A percentile compares a stretch with the other conserved stretches of the same genome.
These are phyloP conservation scores for Mrakiaceae sp. DNA, from an alignment of 1,284 basidiomycete species.

Conservation along the genomic window DNA sequence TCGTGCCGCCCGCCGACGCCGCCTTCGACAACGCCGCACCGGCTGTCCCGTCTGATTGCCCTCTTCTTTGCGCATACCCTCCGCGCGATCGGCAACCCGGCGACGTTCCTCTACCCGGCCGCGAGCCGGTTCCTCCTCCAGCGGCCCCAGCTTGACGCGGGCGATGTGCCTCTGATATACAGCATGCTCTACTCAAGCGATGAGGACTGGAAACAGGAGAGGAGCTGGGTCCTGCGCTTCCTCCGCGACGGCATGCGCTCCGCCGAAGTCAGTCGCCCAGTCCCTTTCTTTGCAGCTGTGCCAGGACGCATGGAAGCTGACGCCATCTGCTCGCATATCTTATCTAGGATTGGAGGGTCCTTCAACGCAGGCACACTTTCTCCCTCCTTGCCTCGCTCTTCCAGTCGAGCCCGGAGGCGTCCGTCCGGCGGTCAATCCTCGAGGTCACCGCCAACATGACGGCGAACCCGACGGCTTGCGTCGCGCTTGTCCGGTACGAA, in stretches of 20 bases:
- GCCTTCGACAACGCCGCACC: slow-evolving; percentile 28
- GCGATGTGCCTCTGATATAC: slow-evolving; percentile 76
- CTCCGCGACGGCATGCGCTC: slow-evolving; percentile 66
- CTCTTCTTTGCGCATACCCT: slow-evolving; percentile 69
- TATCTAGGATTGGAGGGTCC: slow-evolving; percentile 64
- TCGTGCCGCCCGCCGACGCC: slow-evolving; percentile 36
- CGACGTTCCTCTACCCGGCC: slow-evolving; percentile 66
- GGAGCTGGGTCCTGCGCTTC: slow-evolving; percentile 77
- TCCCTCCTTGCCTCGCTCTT: slow-evolving; percentile 63
- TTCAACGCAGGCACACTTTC: slow-evolving; percentile 75
- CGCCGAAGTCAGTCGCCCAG: slow-evolving; percentile 29
- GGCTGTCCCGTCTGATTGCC: slow-evolving; percentile 56
- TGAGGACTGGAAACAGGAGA: slow-evolving; percentile 66
- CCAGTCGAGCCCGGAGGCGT: slow-evolving; percentile 46
- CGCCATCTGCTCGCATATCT: not conserved
- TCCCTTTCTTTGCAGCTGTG: not conserved
- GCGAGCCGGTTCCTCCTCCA: slow-evolving; percentile 73
- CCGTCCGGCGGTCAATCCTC: slow-evolving; percentile 48
- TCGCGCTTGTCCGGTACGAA: slow-evolving; percentile 55
- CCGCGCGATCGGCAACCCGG: slow-evolving; percentile 64
- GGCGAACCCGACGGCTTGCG: slow-evolving; percentile 51
- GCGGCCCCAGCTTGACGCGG: slow-evolving; percentile 57
- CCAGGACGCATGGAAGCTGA: not conserved
- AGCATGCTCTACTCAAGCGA: slow-evolving; percentile 65
- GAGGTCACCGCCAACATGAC: slow-evolving; percentile 65